phyloP scores from a whole-genome alignment of 371 early-diverging fungal species.

The Entomophthora muscae region DNA sequence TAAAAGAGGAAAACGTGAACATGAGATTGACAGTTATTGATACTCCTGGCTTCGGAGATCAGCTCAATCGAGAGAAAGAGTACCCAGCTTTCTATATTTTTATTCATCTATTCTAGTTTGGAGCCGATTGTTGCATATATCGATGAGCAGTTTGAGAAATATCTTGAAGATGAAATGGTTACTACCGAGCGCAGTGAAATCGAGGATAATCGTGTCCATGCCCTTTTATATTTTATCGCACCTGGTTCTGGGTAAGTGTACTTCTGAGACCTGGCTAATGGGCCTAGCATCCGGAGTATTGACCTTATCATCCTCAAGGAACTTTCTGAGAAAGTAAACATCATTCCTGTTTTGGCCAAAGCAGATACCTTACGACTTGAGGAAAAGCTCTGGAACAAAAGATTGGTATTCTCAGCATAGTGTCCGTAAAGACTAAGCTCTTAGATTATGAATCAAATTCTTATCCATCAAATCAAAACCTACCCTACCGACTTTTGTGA shows the following conservation, averaged over 20 bases:
- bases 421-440: too few relatives aligned
- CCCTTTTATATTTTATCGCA: conserved; percentile 81
- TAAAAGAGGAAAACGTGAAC: conserved; percentile 88
- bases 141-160: conserved; percentile 76
- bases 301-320: conserved; percentile 76
- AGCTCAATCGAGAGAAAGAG: conserved; percentile 57
- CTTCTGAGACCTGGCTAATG: conserved; percentile 22
- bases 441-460: conserved; percentile 52
- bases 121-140: conserved; percentile 72
- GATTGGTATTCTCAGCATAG: conserved; percentile 24
- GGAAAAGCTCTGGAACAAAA: conserved; percentile 35
- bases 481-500: conserved; percentile 38
- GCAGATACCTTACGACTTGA: conserved; percentile 45
- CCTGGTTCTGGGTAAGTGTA: conserved; percentile 68
- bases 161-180: conserved; percentile 79
- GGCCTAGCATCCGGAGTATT: conserved; percentile 49
- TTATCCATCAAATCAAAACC: conserved; percentile 45
- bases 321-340: conserved; percentile 62
- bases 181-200: conserved; percentile 46
- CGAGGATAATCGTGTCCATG: conserved; percentile 84
- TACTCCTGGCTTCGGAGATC: conserved; percentile 92
- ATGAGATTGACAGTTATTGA: conserved; percentile 78
- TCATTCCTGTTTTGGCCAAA: conserved; percentile 74
- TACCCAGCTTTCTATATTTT: conserved; percentile 13
- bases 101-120: conserved; percentile 26